These are phyloP conservation scores for Prunus campanulata DNA, from an alignment of 306 rosid species.

Conservation along the genomic window DNA sequence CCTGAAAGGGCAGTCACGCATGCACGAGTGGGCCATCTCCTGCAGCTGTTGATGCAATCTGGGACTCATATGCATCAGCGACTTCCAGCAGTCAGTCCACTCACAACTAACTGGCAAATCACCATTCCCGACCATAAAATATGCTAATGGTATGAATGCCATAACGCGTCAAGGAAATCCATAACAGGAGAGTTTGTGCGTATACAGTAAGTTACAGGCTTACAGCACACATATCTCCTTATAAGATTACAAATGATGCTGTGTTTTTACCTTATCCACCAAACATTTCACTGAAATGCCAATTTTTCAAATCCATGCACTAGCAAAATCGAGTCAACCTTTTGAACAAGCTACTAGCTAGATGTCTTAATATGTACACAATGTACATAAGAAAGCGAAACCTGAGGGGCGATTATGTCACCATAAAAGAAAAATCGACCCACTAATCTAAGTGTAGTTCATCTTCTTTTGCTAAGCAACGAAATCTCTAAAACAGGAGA, in stretches of 20 bases:
- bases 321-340: neutral
- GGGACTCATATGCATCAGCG: no score
- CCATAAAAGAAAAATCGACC: neutral
- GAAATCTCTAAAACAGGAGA: neutral
- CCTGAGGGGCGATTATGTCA: neutral
- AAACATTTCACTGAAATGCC: neutral
- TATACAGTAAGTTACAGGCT: no score
- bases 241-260: no score
- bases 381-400: constrained; percentile 11
- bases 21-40: no score
- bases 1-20: no score
- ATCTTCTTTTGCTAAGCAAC: neutral
- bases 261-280: neutral
- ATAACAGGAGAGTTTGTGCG: neutral
- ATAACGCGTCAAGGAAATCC: neutral
- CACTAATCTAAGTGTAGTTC: neutral
- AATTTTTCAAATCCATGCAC: neutral
- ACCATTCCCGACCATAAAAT: neutral
- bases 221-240: no score
- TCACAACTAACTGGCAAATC: neutral
- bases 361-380: constrained; percentile 21
- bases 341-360: constrained; percentile 18
- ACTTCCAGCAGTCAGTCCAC: no score
- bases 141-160: neutral
- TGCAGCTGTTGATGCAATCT: no score